Percentiles rank a stretch among this genome's conserved stretches.
Evolutionary conservation across 345 rosid genomes (phyloP).

Genomic region (Salix udensis): DNA sequence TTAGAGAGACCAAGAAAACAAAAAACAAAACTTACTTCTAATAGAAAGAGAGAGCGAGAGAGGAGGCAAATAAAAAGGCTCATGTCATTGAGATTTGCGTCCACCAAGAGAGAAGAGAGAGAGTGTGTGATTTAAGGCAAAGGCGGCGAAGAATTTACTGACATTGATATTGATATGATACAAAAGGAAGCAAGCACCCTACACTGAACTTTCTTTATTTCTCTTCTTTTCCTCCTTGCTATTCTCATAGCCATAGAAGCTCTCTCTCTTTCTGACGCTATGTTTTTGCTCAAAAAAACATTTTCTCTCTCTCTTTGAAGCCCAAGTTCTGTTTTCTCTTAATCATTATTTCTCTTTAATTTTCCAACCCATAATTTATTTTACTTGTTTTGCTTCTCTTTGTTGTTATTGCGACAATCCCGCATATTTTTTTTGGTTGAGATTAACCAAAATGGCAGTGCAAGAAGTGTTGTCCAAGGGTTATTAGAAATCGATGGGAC

Average conservation of each 20-base stretch:
- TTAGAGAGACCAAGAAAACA: background rate
- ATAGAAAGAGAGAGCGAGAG: background rate
- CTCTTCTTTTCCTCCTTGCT: background rate
- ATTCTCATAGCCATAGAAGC: background rate
- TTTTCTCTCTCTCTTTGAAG: background rate
- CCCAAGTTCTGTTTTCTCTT: background rate
- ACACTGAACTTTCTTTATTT: background rate
- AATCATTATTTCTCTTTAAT: background rate
- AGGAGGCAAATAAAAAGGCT: background rate
- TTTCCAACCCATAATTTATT: background rate
- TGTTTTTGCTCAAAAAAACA: background rate
- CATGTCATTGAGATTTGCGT: conserved; percentile 51
- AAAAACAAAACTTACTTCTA: background rate
- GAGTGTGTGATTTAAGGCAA: conserved; percentile 48
- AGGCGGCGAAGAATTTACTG: conserved; percentile 69
- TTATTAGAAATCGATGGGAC: conserved; percentile 23
- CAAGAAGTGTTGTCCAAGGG: conserved; percentile 13
- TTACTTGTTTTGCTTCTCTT: background rate
- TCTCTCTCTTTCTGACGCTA: background rate
- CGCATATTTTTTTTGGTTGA: background rate
- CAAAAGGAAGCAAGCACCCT: background rate
- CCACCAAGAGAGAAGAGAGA: background rate
- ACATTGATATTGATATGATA: conserved; percentile 13
- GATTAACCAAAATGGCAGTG: too few species aligned
- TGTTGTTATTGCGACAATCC: background rate